These are phyloP conservation scores for Hamamelis virginiana DNA, from an alignment of 164 flowering plant species.

Conservation along the genomic window DNA sequence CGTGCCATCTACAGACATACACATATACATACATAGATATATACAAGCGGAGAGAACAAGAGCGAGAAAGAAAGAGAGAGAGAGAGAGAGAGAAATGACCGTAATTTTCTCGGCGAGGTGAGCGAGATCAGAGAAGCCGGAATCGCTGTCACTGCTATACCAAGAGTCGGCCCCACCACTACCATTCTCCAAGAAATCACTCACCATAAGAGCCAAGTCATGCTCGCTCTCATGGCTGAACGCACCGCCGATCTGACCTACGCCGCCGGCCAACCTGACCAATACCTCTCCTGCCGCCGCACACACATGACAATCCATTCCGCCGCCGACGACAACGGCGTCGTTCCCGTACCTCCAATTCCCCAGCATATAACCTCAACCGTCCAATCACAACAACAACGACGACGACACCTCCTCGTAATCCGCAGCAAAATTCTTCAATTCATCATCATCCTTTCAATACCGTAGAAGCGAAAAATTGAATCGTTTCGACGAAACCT, in stretches of 20 bases:
- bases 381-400: not conserved
- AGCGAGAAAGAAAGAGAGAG: too few species aligned
- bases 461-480: too few species aligned
- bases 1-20: too few species aligned
- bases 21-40: too few species aligned
- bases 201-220: constrained; percentile 81
- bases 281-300: constrained; percentile 39
- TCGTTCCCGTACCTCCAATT: constrained; percentile 4
- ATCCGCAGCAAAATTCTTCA: too few species aligned
- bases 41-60: too few species aligned
- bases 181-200: constrained; percentile 81
- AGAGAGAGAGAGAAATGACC: constrained; percentile 30
- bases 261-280: constrained; percentile 25
- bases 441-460: too few species aligned
- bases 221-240: constrained; percentile 88
- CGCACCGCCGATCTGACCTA: constrained; percentile 41
- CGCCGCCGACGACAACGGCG: constrained; percentile 13
- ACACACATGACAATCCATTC: constrained; percentile 44
- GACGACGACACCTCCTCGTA: not conserved
- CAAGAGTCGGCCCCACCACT: constrained; percentile 67
- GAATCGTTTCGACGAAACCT: too few species aligned
- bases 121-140: constrained; percentile 63
- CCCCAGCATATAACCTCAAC: constrained; percentile 16
- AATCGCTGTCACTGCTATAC: constrained; percentile 89
- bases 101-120: constrained; percentile 62